Percentiles rank a stretch among this genome's conserved stretches.
Evolutionary conservation across 2,329 filamentous ascomycete genomes (phyloP).

Genomic region (Paraconiothyrium sp.): DNA sequence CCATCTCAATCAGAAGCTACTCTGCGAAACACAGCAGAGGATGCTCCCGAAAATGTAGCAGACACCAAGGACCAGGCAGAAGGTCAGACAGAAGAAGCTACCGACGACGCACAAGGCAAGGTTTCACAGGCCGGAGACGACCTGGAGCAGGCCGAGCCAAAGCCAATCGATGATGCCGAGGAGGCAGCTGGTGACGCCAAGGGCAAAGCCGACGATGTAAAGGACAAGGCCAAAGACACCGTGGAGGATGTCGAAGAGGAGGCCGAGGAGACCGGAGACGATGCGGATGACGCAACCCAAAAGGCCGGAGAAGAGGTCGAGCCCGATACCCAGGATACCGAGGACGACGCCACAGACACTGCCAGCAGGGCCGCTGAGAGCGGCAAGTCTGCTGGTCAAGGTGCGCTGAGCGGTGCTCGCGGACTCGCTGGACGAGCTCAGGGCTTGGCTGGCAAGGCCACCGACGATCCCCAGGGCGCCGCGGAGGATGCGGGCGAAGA

Average conservation of each 20-base stretch:
- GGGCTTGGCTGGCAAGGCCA: conserved; percentile 56
- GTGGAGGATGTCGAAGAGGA: conserved; percentile 45
- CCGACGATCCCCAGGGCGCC: conserved; percentile 49
- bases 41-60: conserved; percentile 40
- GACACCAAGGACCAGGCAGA: conserved; percentile 36
- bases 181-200: conserved; percentile 30
- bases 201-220: conserved; percentile 34
- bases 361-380: conserved; percentile 47
- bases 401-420: conserved; percentile 55
- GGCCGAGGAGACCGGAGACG: conserved; percentile 57
- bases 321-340: conserved; percentile 45
- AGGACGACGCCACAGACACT: conserved; percentile 51
- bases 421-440: conserved; percentile 59
- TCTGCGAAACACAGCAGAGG: conserved; percentile 39
- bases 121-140: conserved; percentile 58
- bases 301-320: conserved; percentile 31
- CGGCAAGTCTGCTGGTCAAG: conserved; percentile 47
- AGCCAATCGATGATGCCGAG: conserved; percentile 56
- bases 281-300: conserved; percentile 33
- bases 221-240: conserved; percentile 27
- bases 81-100: conserved; percentile 39
- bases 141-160: conserved; percentile 57
- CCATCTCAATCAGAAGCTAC: conserved; percentile 41
- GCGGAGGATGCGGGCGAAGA: conserved; percentile 49
- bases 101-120: conserved; percentile 55